These are phyloP conservation scores for Saccharomyces mikatae DNA, from an alignment of 805 yeast species.

Conservation along the genomic window DNA sequence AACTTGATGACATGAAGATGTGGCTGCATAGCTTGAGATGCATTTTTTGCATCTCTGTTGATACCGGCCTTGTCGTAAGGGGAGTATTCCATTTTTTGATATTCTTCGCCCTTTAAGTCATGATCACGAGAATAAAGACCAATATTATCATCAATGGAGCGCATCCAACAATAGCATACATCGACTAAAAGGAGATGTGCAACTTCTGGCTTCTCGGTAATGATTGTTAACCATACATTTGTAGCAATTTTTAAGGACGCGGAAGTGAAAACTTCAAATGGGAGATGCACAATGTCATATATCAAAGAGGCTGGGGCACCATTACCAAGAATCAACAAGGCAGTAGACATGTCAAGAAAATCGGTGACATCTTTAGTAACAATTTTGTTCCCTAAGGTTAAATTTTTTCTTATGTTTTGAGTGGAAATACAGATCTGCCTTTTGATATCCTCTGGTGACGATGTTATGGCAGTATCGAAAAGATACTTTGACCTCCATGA, in stretches of 20 bases:
- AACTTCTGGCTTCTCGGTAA: constrained; percentile 54
- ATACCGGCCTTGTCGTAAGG: constrained; percentile 66
- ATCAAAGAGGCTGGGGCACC: constrained; percentile 35
- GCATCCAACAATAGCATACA: constrained; percentile 61
- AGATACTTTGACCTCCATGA: constrained; percentile 53
- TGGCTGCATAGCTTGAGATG: constrained; percentile 48
- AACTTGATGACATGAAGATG: constrained; percentile 63
- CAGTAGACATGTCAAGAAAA: constrained; percentile 39
- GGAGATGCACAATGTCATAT: constrained; percentile 51
- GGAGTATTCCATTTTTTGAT: constrained; percentile 73
- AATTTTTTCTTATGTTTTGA: constrained; percentile 13
- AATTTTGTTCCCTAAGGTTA: constrained; percentile 16
- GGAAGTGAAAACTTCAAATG: constrained; percentile 60
- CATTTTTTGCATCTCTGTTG: constrained; percentile 42
- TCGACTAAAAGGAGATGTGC: constrained; percentile 59
- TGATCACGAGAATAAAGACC: constrained; percentile 57
- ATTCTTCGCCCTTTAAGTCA: constrained; percentile 56
- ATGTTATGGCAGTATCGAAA: constrained; percentile 26
- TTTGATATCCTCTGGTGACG: constrained; percentile 25
- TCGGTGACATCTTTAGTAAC: constrained; percentile 32
- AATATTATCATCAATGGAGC: constrained; percentile 44
- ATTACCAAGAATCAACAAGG: constrained; percentile 34
- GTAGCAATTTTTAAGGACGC: constrained; percentile 55
- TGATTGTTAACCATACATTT: constrained; percentile 72
- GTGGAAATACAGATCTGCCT: constrained; percentile 14